phyloP scores from a whole-genome alignment of 2,329 filamentous ascomycete species.

The Aspergillus sp. region DNA sequence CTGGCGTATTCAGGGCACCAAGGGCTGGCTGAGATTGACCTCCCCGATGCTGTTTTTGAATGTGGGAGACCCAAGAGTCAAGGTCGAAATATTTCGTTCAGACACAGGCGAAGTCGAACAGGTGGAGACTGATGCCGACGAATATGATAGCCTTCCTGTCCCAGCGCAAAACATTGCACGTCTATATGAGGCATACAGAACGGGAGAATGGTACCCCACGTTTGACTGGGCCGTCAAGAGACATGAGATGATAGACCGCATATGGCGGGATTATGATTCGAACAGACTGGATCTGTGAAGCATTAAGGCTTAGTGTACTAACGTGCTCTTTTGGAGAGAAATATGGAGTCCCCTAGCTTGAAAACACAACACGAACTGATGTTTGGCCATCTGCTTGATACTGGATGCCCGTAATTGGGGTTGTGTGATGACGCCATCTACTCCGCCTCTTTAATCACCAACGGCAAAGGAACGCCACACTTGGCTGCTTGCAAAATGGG shows the following conservation, averaged over 20 bases:
- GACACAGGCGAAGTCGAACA: slow-evolving; percentile 42
- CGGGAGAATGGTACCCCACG: slow-evolving; percentile 37
- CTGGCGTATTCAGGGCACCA: slow-evolving; percentile 31
- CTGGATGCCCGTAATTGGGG: background rate
- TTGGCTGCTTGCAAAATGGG: background rate
- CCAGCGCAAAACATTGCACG: slow-evolving; percentile 52
- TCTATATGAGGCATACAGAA: slow-evolving; percentile 58
- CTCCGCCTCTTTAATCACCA: background rate
- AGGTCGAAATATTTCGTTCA: slow-evolving; percentile 53
- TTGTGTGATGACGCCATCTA: background rate
- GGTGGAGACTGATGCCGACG: slow-evolving; percentile 44
- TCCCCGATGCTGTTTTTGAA: slow-evolving; percentile 28
- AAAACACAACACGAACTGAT: background rate
- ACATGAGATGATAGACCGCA: slow-evolving; percentile 49
- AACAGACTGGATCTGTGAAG: background rate
- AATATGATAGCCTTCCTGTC: slow-evolving; percentile 47
- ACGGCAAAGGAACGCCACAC: background rate
- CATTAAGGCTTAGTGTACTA: background rate
- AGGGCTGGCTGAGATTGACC: slow-evolving; percentile 41
- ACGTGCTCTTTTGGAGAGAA: background rate
- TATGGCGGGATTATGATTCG: slow-evolving; percentile 11
- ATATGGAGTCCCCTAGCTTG: background rate
- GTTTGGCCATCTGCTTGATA: too few species aligned
- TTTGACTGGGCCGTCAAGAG: slow-evolving; percentile 48
- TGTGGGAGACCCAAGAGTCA: slow-evolving; percentile 42